Base-by-base conservation (phyloP, 768 basidiomycete species). In the Rhodosporidiobolus odoratus region DNA sequence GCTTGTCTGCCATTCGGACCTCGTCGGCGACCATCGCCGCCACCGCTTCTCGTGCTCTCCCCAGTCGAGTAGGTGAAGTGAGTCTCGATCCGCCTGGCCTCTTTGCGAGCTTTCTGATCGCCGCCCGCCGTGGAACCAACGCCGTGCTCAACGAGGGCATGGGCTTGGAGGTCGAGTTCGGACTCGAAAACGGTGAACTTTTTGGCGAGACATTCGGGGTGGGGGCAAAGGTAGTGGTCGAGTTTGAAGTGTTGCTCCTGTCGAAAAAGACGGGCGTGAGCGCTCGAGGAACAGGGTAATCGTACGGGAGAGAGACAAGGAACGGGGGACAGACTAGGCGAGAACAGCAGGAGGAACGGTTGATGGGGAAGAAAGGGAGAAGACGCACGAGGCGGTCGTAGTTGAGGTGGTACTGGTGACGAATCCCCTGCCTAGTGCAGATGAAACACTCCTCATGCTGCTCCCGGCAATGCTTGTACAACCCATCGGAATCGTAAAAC, bases 301-400 rank as follows among this genome's bases (percentile, higher is more conserved):
- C 1, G 1, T 23, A 54, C 25, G 48, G 35, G 47, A 62, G 25
- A 21, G 56, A 61, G 43, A 68, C 47, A 9, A 54, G 70, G 43
- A 25, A 23, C 50, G 27, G 37, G 62, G 35, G 53, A n/a, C 38
- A 30, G 21, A 62, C 25, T 16, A 30, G 50, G 17, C n/a, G n/a
- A n/a, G 43, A 50, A 25, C 21, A 23, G 23, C 21, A 50, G 21
- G 21, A 7, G 48, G 48, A 23, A 23, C 48, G n/a, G 48, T 50
- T 23, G 21, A 25, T 13, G 23, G 21, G 23, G 48, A 50, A 25
- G n/a, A 50, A n/a, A 25, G 7, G 21, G 48, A 37, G 52, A 68
- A 89, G 47, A 92, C 97, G 66, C 92, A 99, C 79, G 94, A 99
- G 81, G 89, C 91, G 52, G 83, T 99, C 77, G 95, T 99, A 95